Evolutionary conservation across 441 rosid species (phyloP).

Genomic region (Pelargonium hybrid): DNA sequence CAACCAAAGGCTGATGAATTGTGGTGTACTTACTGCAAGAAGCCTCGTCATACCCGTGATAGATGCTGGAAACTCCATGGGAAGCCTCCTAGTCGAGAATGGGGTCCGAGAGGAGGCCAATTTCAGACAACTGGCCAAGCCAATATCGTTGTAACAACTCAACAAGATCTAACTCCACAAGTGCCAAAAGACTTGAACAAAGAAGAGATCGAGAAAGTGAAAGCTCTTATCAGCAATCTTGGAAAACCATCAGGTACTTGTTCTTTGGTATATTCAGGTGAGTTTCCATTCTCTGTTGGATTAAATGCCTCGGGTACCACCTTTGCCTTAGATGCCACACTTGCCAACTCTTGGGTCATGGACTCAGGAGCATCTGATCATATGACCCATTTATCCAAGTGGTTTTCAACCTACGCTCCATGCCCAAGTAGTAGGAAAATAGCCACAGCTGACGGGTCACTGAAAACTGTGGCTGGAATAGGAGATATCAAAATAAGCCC

Average conservation of each 20-base stretch:
- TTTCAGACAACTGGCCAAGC: not conserved
- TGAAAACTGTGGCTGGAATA: not conserved
- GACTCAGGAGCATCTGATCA: not conserved
- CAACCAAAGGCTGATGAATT: too few relatives aligned
- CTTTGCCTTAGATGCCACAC: not conserved
- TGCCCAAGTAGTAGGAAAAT: constrained; percentile 12
- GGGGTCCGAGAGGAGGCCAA: not conserved
- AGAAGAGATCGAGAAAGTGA: not conserved
- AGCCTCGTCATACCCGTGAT: not conserved
- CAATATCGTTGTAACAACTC: not conserved
- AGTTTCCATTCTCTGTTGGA: not conserved
- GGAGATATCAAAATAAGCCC: not conserved
- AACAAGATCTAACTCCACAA: not conserved
- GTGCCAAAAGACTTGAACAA: not conserved
- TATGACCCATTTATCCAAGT: not conserved
- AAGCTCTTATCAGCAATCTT: not conserved
- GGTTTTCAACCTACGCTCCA: not conserved
- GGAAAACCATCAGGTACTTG: not conserved
- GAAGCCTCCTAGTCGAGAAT: constrained; percentile 1
- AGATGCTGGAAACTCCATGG: not conserved
- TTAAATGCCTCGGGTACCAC: not conserved
- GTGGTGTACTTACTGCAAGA: constrained; percentile 2
- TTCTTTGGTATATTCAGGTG: not conserved
- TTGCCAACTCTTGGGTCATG: not conserved
- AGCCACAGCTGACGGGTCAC: not conserved